Base-by-base conservation (phyloP, 148 eudicot genomes). In the Silene conica region DNA sequence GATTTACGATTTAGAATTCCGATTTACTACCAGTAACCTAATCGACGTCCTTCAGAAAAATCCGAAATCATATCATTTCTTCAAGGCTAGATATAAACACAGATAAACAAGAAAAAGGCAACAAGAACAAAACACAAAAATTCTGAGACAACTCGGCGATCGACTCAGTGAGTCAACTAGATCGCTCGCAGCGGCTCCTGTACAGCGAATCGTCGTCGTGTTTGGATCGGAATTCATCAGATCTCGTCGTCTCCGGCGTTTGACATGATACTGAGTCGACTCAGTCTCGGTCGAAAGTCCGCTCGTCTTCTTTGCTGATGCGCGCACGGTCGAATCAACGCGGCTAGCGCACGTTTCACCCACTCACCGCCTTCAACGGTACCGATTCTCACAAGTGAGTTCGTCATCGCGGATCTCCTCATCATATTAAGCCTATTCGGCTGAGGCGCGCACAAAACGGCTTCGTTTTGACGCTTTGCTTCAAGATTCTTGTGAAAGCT, bases 311-410 rank as follows among this genome's bases (percentile, higher is more conserved):
- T 62, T 63, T 81, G 90, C 69, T 85, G 87, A 22, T 87, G 88
- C 64, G 88, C 84, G 38, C 87, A 87, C 22, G 90, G 90, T 14
- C 87, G 78, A 16, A 87, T 81, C 80, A 87, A 25, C 70, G 88
- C 59, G 18, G 90, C 75, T 8, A 87, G 58, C 0, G 90, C 90
- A 54, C 90, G 70, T 31, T 74, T 85, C 77, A 83, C 90, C 85
- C 77, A 80, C 54, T 85, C 91, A 1, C 91, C 91, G 0, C 91
- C 91, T 72, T 87, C 91, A 3, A 87, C 88, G 1, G 87, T 83
- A 7, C 91, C 91, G 48, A 85, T 87, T 71, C 89, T 82, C 70
- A 85, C 91, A 6, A 87, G 66, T 72, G 91, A 87, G 64, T 87
- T 85, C 60, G 81, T 82, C 90, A 87, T 87, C 70, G 90, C 88